Conservation (phyloP, 495 filamentous ascomycete species). For the Penicillium mononematosum region DNA sequence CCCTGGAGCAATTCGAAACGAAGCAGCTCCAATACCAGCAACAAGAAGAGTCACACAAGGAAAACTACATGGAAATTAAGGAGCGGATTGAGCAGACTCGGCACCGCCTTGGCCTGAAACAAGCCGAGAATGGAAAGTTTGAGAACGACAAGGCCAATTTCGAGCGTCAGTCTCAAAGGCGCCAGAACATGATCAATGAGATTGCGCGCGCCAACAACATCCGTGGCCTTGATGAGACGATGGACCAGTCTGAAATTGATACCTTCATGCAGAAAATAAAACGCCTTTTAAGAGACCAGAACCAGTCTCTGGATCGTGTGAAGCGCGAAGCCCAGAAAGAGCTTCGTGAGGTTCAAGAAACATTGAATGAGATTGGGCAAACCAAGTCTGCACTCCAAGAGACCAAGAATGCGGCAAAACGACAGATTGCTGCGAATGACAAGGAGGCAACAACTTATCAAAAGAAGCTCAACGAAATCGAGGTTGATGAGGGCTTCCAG, state of each 20-base stretch:
- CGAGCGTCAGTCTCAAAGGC: constrained; percentile 69
- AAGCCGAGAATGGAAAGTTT: constrained; percentile 77
- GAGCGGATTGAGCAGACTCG: constrained; percentile 59
- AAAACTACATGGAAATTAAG: constrained; percentile 61
- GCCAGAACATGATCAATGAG: constrained; percentile 72
- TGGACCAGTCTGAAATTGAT: constrained; percentile 69
- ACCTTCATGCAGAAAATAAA: constrained; percentile 75
- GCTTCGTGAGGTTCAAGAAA: constrained; percentile 61
- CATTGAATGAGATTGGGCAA: constrained; percentile 66
- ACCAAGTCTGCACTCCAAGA: constrained; percentile 65
- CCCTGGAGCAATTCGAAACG: constrained; percentile 78
- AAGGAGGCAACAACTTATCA: constrained; percentile 62
- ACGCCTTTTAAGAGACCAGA: constrained; percentile 75
- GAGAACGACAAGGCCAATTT: constrained; percentile 85
- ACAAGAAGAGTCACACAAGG: constrained; percentile 60
- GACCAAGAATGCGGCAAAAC: constrained; percentile 64
- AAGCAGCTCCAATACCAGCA: constrained; percentile 61
- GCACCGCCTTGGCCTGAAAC: constrained; percentile 62
- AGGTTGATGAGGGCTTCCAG: constrained; percentile 79
- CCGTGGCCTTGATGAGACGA: constrained; percentile 74
- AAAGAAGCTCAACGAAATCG: constrained; percentile 62
- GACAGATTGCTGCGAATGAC: constrained; percentile 69
- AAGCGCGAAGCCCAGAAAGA: constrained; percentile 69
- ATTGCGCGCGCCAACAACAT: constrained; percentile 77
- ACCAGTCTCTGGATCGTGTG: constrained; percentile 68